Percentiles rank a stretch among this genome's conserved stretches.
phyloP scores from a whole-genome alignment of 176 grass and related monocot species.

The Aegilops sharonensis region DNA sequence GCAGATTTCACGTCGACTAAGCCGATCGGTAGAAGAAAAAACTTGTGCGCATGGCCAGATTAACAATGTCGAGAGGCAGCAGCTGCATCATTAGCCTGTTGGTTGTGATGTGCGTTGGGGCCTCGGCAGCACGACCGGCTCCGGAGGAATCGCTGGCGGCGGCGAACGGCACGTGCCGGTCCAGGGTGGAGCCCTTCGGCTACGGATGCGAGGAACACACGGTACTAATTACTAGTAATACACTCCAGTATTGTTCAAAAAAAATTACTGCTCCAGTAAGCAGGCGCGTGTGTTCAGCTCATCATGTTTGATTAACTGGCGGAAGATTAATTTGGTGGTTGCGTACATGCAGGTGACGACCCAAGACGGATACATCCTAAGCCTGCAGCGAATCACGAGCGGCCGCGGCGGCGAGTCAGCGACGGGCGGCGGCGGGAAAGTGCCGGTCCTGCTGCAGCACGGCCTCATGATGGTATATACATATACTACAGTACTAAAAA shows the following conservation, averaged over 20 bases:
- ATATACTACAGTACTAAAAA: neutral
- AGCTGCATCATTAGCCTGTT: neutral
- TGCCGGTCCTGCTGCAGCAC: constrained; percentile 53
- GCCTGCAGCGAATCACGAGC: constrained; percentile 47
- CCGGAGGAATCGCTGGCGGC: neutral
- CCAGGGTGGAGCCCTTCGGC: constrained; percentile 40
- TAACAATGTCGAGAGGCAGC: neutral
- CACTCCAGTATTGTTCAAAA: too few relatives aligned
- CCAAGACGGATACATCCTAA: constrained; percentile 55
- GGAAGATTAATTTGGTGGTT: neutral
- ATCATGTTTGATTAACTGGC: neutral
- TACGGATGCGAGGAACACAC: constrained; percentile 49
- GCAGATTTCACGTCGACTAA: neutral
- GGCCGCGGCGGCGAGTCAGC: neutral
- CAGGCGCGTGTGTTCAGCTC: neutral
- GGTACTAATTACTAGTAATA: neutral
- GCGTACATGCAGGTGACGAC: constrained; percentile 45
- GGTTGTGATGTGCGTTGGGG: constrained; percentile 4
- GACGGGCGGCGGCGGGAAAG: neutral
- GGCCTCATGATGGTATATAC: constrained; percentile 46
- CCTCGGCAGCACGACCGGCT: neutral
- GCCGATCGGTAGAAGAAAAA: neutral
- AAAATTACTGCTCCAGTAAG: neutral
- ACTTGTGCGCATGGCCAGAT: neutral
- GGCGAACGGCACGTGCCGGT: constrained; percentile 34